Conservation (phyloP, 2,329 filamentous ascomycete species). For the Pseudocercospora cruenta region DNA sequence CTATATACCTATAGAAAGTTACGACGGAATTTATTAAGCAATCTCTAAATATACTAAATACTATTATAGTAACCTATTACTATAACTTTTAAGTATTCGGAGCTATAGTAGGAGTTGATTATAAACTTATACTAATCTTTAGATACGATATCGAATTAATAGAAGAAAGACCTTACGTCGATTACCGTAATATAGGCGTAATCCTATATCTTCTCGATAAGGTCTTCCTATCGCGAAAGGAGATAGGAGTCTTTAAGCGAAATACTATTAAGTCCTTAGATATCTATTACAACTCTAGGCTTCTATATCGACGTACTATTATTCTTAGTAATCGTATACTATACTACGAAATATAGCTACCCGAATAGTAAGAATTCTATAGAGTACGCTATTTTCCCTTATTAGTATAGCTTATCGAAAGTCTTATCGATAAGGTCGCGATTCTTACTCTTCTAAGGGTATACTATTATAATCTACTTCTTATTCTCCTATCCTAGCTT, state of each 20-base stretch:
- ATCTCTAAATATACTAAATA: background rate
- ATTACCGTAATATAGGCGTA: constrained; percentile 4
- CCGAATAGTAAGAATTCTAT: background rate
- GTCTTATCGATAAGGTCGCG: background rate
- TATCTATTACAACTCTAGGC: background rate
- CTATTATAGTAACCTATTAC: background rate
- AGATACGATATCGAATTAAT: background rate
- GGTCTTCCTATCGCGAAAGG: background rate
- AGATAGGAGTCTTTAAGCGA: background rate
- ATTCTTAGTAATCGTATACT: background rate
- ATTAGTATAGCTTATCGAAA: background rate
- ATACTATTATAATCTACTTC: background rate
- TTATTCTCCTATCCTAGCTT: background rate
- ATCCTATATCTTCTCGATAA: background rate
- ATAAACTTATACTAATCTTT: constrained; percentile 8
- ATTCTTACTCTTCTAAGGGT: background rate
- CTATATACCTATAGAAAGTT: background rate
- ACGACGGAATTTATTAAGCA: background rate
- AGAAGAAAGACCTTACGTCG: constrained; percentile 4
- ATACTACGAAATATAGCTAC: background rate
- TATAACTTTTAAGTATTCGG: constrained; percentile 3
- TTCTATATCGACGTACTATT: background rate
- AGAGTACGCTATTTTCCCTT: background rate
- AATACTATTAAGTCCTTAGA: background rate
- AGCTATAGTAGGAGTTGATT: constrained; percentile 6